Base-by-base conservation (phyloP, 345 rosid species). In the Hevea brasiliensis region DNA sequence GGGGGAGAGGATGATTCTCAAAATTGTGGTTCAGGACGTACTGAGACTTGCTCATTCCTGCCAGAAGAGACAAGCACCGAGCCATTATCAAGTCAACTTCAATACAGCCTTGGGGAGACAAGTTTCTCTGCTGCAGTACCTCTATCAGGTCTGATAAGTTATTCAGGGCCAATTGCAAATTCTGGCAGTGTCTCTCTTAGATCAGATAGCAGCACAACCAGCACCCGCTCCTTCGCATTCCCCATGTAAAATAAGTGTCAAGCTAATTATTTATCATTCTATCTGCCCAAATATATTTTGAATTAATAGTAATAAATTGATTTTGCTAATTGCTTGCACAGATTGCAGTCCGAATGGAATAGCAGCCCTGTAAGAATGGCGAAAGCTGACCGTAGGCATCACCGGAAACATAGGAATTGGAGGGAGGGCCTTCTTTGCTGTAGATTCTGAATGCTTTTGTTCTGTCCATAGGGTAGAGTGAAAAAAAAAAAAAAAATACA, bases 191-290 rank as follows among this genome's bases (percentile, higher is more conserved):
- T 92, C 64, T 95, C 98, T 20, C 86, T 80, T 67, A 81, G 98
- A 79, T 95, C 98, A 0, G 97, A 95, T 68, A 89, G 97, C 88
- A 95, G 99, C 86, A 86, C 96, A 15, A 86, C 98, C 1, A 95
- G 98, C 80, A 87, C 89, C 67, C 89, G 94, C 72, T 95, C 99
- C 41, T 95, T 95, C 18, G 97, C 99, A 72, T 95, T 95, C 79
- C 99, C 99, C 0, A 53, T 86, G 99, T 95, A 87, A 76, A 20
- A 37, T 65, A 54, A 51, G 75, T 54, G 6, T 9, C 44, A 45
- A 40, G 29, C 51, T 67, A 23, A 77, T 35, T 37, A 10, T 69
- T 60, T 24, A 8, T 1, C 21, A 6, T 42, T 29, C n/a, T 55
- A 8, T 13, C 53, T 26, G 24, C 6, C 37, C 37, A 1, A 32